Percentiles rank a stretch among this genome's conserved stretches.
Conservation (phyloP, 2,329 filamentous ascomycete species). For the Pseudocercospora fuligena region DNA sequence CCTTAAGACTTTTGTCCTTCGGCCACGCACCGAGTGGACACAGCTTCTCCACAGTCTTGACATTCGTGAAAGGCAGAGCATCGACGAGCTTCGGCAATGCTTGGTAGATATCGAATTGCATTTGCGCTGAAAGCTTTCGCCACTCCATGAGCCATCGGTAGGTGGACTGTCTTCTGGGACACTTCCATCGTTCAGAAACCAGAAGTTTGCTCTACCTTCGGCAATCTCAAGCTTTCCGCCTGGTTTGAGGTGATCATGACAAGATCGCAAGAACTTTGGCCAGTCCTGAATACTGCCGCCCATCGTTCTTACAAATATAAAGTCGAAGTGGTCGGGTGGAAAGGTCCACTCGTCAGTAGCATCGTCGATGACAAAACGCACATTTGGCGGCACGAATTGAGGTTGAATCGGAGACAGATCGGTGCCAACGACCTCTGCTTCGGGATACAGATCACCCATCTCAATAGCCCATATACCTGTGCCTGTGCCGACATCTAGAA, state of each 20-base stretch:
- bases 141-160: constrained; percentile 19
- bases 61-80: constrained; percentile 8
- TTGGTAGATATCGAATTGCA: constrained; percentile 15
- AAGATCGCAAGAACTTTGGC: constrained; percentile 25
- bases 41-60: constrained; percentile 24
- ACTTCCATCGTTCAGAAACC: constrained; percentile 10
- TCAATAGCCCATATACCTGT: constrained; percentile 48
- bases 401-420: constrained; percentile 44
- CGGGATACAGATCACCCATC: constrained; percentile 39
- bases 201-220: constrained; percentile 17
- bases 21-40: constrained; percentile 50
- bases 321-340: constrained; percentile 45
- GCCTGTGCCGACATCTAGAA: constrained; percentile 54
- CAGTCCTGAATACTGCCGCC: constrained; percentile 54
- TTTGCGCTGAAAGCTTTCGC: constrained; percentile 8
- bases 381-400: constrained; percentile 40
- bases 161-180: constrained; percentile 7
- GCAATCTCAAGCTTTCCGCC: constrained; percentile 21
- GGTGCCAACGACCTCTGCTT: constrained; percentile 43
- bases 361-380: constrained; percentile 52
- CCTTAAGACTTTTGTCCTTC: constrained; percentile 43
- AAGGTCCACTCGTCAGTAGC: constrained; percentile 46
- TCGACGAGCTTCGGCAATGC: constrained; percentile 9
- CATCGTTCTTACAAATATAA: constrained; percentile 52
- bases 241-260: constrained; percentile 15